A percentile compares a stretch with the other conserved stretches of the same genome.
These are phyloP conservation scores for Thelonectria blattea DNA, from an alignment of 2,329 filamentous ascomycete species.

Conservation along the genomic window DNA sequence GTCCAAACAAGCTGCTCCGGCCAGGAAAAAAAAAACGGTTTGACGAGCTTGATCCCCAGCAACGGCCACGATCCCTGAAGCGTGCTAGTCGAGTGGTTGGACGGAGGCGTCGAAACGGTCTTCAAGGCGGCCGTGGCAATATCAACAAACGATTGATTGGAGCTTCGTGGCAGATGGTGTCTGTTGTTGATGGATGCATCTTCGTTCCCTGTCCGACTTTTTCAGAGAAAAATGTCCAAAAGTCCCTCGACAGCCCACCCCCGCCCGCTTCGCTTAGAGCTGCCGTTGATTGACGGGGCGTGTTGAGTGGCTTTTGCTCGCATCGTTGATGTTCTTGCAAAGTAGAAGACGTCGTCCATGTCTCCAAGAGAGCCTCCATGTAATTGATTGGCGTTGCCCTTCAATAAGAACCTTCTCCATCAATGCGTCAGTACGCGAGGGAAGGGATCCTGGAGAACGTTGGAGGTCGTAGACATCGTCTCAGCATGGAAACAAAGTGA, in stretches of 20 bases:
- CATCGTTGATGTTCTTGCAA: too few species aligned
- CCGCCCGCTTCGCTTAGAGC: not conserved
- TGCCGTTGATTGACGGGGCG: not conserved
- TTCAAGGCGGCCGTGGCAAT: not conserved
- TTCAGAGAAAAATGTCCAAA: not conserved
- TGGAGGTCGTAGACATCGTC: too few species aligned
- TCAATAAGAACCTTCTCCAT: too few species aligned
- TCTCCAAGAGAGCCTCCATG: too few species aligned
- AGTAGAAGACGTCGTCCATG: too few species aligned
- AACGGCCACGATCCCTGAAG: slow-evolving; percentile 19
- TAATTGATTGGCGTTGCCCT: too few species aligned
- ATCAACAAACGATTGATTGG: not conserved
- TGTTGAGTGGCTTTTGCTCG: too few species aligned
- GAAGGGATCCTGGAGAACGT: too few species aligned
- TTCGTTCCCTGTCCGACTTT: not conserved
- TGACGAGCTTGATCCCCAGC: slow-evolving; percentile 26
- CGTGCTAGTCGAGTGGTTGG: not conserved
- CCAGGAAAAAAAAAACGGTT: not conserved
- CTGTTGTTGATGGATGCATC: not conserved
- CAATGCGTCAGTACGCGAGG: too few species aligned
- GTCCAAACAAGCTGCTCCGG: slow-evolving; percentile 26
- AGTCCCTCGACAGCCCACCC: not conserved
- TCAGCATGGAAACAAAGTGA: too few species aligned
- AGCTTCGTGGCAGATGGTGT: not conserved
- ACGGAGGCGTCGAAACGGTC: not conserved